A percentile compares a stretch with the other conserved stretches of the same genome.
These are phyloP conservation scores for Colletotrichum caudatum DNA, from an alignment of 2,329 filamentous ascomycete species.

Conservation along the genomic window DNA sequence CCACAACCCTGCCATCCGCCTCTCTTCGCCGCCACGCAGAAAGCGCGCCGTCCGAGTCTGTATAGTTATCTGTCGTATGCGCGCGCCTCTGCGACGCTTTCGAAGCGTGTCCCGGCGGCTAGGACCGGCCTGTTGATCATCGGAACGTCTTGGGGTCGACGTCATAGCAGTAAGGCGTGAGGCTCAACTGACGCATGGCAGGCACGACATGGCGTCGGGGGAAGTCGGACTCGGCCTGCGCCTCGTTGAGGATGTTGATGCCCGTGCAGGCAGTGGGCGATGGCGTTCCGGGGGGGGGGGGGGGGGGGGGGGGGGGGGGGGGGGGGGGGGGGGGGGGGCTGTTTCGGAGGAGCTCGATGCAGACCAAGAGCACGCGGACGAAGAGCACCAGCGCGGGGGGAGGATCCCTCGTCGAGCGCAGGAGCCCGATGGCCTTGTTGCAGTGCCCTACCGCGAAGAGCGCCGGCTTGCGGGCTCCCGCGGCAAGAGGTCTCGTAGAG, in stretches of 20 bases:
- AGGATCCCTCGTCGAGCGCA: conserved; percentile 37
- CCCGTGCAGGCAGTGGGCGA: conserved; percentile 29
- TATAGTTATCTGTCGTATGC: conserved; percentile 47
- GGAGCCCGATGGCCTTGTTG: conserved; percentile 40
- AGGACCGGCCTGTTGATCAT: not conserved
- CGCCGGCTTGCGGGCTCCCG: not conserved
- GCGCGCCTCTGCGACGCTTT: conserved; percentile 48
- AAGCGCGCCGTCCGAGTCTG: conserved; percentile 47
- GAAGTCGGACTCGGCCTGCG: conserved; percentile 7
- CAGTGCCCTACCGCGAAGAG: conserved; percentile 40
- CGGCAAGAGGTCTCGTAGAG: conserved; percentile 34
- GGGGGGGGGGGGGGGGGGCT: too few species aligned
- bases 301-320: too few species aligned
- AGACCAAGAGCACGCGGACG: conserved; percentile 44
- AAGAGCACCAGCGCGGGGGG: conserved; percentile 36
- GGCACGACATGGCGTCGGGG: conserved; percentile 15
- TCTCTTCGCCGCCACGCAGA: conserved; percentile 46
- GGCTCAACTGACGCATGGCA: not conserved
- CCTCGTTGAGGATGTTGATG: conserved; percentile 34
- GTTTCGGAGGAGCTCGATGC: conserved; percentile 31
- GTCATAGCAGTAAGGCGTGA: conserved; percentile 11
- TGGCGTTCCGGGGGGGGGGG: conserved; percentile 7
- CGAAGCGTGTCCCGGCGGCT: not conserved
- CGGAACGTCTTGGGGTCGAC: conserved; percentile 7
- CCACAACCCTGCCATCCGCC: conserved; percentile 13